Percentiles rank a stretch among this genome's conserved stretches.
phyloP scores from a whole-genome alignment of 768 basidiomycete genomes.

The Naganishia vishniacii region DNA sequence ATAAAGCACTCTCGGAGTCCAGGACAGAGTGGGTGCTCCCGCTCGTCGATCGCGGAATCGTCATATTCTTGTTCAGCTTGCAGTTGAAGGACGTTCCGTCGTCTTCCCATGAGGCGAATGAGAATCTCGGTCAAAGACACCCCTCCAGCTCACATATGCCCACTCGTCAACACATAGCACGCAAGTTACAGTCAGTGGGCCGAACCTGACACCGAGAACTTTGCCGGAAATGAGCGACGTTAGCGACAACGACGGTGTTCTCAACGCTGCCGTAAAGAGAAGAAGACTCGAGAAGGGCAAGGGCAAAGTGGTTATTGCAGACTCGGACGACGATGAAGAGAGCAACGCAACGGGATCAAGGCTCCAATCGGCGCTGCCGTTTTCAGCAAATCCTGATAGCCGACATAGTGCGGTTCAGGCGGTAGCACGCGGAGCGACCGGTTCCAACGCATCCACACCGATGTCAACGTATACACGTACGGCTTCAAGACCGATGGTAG shows the following conservation, averaged over 20 bases:
- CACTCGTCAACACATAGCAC: too few species aligned
- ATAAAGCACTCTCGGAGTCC: too few species aligned
- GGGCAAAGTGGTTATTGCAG: constrained; percentile 6
- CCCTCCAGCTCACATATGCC: too few species aligned
- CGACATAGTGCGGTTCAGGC: not conserved
- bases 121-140: too few species aligned
- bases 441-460: constrained; percentile 3
- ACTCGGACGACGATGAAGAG: constrained; percentile 3
- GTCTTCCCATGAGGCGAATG: too few species aligned
- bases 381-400: not conserved
- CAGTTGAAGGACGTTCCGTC: too few species aligned
- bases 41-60: too few species aligned
- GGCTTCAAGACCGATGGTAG: not conserved
- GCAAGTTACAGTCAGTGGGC: too few species aligned
- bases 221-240: not conserved
- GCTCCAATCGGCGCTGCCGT: not conserved
- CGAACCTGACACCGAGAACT: not conserved
- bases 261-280: not conserved
- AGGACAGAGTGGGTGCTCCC: too few species aligned
- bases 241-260: not conserved
- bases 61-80: too few species aligned
- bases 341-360: not conserved
- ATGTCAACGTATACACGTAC: constrained; percentile 12
- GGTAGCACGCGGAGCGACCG: constrained; percentile 1
- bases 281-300: constrained; percentile 15